Percentiles rank a stretch among this genome's conserved stretches.
phyloP scores from a whole-genome alignment of 768 basidiomycete species.

The Pleurotus sapidus region DNA sequence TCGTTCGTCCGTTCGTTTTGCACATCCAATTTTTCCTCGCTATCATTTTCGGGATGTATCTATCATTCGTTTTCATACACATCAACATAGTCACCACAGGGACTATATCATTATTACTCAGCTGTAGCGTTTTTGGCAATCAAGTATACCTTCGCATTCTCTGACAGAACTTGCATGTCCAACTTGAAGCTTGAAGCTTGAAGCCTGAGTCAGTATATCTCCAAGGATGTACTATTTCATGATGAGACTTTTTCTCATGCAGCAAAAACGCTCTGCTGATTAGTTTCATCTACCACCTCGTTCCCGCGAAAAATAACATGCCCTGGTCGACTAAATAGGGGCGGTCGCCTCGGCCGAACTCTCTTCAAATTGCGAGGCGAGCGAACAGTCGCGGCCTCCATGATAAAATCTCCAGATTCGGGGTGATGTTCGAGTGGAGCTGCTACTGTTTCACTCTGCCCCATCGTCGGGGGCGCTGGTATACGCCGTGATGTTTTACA shows the following conservation, averaged over 20 bases:
- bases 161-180: conserved; percentile 4
- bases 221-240: no score
- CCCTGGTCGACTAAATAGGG: conserved; percentile 62
- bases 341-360: conserved; percentile 39
- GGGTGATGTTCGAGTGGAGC: no score
- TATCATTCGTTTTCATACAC: conserved; percentile 5
- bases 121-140: neutral
- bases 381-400: no score
- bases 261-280: conserved; percentile 17
- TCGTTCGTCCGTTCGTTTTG: conserved; percentile 1
- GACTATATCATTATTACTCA: neutral
- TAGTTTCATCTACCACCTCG: conserved; percentile 28
- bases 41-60: neutral
- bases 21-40: neutral
- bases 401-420: no score
- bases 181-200: neutral
- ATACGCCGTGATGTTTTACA: conserved; percentile 63
- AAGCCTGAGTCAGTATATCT: neutral
- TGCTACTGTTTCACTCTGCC: neutral
- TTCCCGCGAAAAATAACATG: conserved; percentile 70
- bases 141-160: neutral
- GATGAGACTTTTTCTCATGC: conserved; percentile 1
- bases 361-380: conserved; percentile 12
- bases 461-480: conserved; percentile 56
- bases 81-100: neutral